Evolutionary conservation across 805 yeast genomes (phyloP).

Genomic region (Starmerella gropengiesseri): DNA sequence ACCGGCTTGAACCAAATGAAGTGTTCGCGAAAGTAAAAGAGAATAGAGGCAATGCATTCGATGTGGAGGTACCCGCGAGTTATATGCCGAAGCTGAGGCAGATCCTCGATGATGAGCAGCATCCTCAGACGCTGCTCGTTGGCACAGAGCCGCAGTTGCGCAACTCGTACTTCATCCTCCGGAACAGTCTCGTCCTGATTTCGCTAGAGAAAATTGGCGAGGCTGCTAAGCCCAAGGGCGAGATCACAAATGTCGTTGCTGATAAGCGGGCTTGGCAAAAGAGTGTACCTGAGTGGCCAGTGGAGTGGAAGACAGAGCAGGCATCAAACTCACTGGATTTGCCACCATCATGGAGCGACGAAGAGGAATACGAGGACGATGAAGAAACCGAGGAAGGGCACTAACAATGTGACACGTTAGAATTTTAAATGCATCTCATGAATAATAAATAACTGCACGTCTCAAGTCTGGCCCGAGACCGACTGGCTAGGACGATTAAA

Average conservation of each 20-base stretch:
- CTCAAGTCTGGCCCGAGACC: too few species aligned
- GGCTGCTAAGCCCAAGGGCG: constrained; percentile 27
- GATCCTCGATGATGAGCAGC: constrained; percentile 8
- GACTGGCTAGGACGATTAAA: neutral
- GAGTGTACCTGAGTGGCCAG: constrained; percentile 25
- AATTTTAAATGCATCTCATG: too few species aligned
- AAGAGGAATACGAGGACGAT: constrained; percentile 17
- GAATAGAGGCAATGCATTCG: constrained; percentile 30
- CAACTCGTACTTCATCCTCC: constrained; percentile 29
- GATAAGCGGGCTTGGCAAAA: constrained; percentile 29
- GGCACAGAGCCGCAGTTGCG: constrained; percentile 30
- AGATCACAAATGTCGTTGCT: constrained; percentile 29
- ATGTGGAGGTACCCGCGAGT: constrained; percentile 25
- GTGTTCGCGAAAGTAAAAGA: constrained; percentile 27
- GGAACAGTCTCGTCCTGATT: constrained; percentile 30
- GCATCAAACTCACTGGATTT: constrained; percentile 21
- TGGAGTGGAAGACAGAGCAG: constrained; percentile 24
- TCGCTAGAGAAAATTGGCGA: constrained; percentile 20
- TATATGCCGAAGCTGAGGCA: constrained; percentile 9
- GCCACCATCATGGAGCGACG: constrained; percentile 26
- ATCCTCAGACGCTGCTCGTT: constrained; percentile 22
- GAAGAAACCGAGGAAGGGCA: constrained; percentile 3
- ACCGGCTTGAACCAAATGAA: constrained; percentile 24
- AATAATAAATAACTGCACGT: too few species aligned
- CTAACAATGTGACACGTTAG: too few species aligned